These are phyloP conservation scores for bread wheat (Triticum aestivum) DNA, from an alignment of 176 grass and related monocot species.

Conservation along the genomic window DNA sequence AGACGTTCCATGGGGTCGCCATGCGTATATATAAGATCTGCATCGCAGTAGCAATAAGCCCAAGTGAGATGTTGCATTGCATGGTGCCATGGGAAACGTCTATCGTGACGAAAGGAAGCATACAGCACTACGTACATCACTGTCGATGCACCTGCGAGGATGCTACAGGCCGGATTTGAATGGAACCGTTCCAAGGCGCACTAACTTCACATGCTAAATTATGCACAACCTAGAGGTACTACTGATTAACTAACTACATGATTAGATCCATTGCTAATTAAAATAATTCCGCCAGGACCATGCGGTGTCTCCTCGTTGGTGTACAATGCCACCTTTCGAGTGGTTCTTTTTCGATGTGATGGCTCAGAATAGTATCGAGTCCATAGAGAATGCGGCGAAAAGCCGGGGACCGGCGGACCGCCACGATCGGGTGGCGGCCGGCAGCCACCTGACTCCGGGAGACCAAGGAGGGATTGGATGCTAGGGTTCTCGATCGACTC, in stretches of 20 bases:
- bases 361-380: neutral
- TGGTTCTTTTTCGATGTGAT: neutral
- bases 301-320: neutral
- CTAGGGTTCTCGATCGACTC: no score
- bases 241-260: no score
- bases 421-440: neutral
- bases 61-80: neutral
- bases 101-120: neutral
- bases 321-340: neutral
- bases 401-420: neutral
- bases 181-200: neutral
- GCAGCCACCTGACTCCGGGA: neutral
- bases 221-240: no score
- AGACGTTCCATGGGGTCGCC: no score
- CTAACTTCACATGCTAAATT: constrained; percentile 5
- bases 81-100: neutral
- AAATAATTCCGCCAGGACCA: neutral
- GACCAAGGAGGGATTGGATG: neutral
- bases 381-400: neutral
- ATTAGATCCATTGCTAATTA: no score
- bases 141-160: constrained; percentile 8
- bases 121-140: neutral
- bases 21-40: neutral
- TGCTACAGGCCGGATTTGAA: neutral
- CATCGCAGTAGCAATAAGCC: neutral